Conservation (phyloP, 1,284 basidiomycete species). For the Somion occarium region DNA sequence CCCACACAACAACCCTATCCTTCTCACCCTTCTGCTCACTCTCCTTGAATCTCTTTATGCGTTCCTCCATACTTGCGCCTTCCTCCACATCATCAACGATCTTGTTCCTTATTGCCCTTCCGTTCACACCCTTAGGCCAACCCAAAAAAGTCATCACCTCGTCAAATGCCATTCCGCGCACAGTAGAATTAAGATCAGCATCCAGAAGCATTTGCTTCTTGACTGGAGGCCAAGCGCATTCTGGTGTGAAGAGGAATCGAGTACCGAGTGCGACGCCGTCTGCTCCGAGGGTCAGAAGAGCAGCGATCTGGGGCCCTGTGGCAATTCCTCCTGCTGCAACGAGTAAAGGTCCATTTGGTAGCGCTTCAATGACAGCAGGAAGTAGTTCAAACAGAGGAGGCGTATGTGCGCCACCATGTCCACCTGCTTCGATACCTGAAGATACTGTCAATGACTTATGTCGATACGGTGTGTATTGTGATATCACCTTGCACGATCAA, state of each 20-base stretch:
- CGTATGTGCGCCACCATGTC: conserved; percentile 57
- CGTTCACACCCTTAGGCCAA: conserved; percentile 66
- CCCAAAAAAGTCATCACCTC: conserved; percentile 48
- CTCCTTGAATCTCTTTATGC: conserved; percentile 41
- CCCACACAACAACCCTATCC: conserved; percentile 58
- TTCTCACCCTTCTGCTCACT: conserved; percentile 41
- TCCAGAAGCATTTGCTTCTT: conserved; percentile 52
- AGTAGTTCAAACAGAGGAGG: conserved; percentile 57
- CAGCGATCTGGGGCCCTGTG: conserved; percentile 58
- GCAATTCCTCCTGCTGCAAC: conserved; percentile 55
- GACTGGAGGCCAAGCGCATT: conserved; percentile 51
- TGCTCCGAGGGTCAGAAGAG: conserved; percentile 61
- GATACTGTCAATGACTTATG: neutral
- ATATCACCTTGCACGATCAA: conserved; percentile 67
- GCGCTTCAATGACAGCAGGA: conserved; percentile 42
- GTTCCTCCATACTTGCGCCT: conserved; percentile 40
- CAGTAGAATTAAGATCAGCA: conserved; percentile 45
- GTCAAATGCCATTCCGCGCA: conserved; percentile 67
- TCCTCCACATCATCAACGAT: conserved; percentile 54
- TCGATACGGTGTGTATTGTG: neutral
- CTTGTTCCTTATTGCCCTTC: conserved; percentile 52
- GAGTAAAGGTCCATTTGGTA: conserved; percentile 45
- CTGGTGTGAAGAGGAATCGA: conserved; percentile 63
- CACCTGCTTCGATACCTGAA: conserved; percentile 70
- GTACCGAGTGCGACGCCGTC: conserved; percentile 68